Conservation (phyloP, 2,329 filamentous ascomycete genomes). For the Aureobasidium sp. region DNA sequence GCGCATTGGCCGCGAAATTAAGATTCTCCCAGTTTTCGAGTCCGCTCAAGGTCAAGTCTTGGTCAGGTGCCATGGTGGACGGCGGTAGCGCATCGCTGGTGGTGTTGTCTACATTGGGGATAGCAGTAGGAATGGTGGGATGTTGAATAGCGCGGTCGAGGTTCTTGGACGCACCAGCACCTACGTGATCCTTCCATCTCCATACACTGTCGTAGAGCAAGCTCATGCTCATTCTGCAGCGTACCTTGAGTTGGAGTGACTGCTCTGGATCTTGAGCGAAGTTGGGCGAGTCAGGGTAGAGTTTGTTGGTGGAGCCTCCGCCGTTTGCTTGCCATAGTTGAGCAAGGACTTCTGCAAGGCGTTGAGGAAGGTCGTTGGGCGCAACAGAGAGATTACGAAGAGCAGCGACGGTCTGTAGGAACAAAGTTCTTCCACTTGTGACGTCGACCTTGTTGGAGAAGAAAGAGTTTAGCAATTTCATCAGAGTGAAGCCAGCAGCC, state of each 20-base stretch:
- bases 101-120: background rate
- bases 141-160: constrained; percentile 64
- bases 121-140: constrained; percentile 46
- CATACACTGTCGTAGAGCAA: constrained; percentile 78
- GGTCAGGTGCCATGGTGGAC: constrained; percentile 27
- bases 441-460: constrained; percentile 66
- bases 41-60: constrained; percentile 21
- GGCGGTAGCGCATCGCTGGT: background rate
- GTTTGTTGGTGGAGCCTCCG: constrained; percentile 17
- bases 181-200: constrained; percentile 73
- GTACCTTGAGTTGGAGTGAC: constrained; percentile 69
- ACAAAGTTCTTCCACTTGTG: constrained; percentile 57
- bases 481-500: constrained; percentile 67
- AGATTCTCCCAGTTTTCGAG: constrained; percentile 26
- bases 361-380: constrained; percentile 70
- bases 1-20: constrained; percentile 54
- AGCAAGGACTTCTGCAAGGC: constrained; percentile 75
- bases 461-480: constrained; percentile 69
- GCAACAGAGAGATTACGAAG: constrained; percentile 66
- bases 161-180: constrained; percentile 37
- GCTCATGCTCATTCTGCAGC: constrained; percentile 77
- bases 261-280: constrained; percentile 35
- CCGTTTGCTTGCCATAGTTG: constrained; percentile 67
- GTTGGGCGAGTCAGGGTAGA: constrained; percentile 22
- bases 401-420: constrained; percentile 61